A percentile compares a stretch with the other conserved stretches of the same genome.
phyloP scores from a whole-genome alignment of 257 asterid species.

The Thymus mandschuricus region DNA sequence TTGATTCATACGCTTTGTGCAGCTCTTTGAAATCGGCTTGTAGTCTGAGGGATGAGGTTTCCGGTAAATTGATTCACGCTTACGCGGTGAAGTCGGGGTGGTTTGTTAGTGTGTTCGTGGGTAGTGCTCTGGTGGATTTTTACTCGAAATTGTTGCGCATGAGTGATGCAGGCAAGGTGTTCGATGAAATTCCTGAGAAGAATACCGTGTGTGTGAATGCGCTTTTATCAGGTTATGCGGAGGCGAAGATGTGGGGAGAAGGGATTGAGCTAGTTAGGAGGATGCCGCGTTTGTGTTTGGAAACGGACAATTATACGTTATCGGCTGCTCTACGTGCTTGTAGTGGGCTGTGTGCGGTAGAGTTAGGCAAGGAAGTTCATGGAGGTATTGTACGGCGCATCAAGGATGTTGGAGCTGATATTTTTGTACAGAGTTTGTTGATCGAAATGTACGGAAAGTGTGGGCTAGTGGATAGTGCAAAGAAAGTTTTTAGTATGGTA shows the following conservation, averaged over 20 bases:
- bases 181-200: conserved; percentile 83
- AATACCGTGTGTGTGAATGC: conserved; percentile 73
- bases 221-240: conserved; percentile 72
- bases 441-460: conserved; percentile 89
- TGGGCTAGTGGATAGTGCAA: conserved; percentile 64
- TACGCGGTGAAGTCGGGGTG: conserved; percentile 59
- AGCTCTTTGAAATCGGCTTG: conserved; percentile 54
- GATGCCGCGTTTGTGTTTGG: conserved; percentile 49
- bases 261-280: conserved; percentile 49
- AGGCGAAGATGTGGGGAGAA: conserved; percentile 67
- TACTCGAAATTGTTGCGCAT: conserved; percentile 44
- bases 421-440: conserved; percentile 71
- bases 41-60: conserved; percentile 33
- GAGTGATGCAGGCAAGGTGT: conserved; percentile 56
- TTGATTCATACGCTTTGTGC: conserved; percentile 75
- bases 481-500: conserved; percentile 49
- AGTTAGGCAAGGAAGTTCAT: conserved; percentile 71
- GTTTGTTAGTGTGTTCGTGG: conserved; percentile 78
- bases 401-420: conserved; percentile 46
- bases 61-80: conserved; percentile 59
- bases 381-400: conserved; percentile 49
- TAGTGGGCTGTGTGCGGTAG: conserved; percentile 56
- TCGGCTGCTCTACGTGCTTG: conserved; percentile 71
- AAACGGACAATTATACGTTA: conserved; percentile 57
- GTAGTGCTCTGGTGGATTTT: conserved; percentile 66